Conservation (phyloP, 2,329 filamentous ascomycete genomes). For the Epichloe typhina region DNA sequence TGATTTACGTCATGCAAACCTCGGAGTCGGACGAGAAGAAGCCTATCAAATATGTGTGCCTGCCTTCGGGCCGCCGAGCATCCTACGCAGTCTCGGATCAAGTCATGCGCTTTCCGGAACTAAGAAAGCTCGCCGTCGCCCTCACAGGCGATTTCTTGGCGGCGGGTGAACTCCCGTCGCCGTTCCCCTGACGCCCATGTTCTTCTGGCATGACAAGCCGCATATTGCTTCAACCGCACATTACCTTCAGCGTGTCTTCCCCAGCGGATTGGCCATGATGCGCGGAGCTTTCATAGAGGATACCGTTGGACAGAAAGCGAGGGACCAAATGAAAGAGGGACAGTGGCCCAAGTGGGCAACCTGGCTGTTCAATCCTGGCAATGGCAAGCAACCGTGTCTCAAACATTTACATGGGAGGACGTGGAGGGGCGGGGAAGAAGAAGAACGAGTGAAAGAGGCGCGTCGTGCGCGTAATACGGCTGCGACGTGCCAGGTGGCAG, state of each 20-base stretch:
- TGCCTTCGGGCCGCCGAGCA: slow-evolving; percentile 38
- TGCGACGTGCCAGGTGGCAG: background rate
- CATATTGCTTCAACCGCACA: slow-evolving; percentile 36
- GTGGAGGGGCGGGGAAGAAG: slow-evolving; percentile 26
- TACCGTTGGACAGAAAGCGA: slow-evolving; percentile 38
- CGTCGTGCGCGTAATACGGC: background rate
- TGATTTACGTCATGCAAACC: slow-evolving; percentile 33
- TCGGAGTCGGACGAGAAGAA: background rate
- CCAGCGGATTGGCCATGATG: slow-evolving; percentile 33
- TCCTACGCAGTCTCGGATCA: slow-evolving; percentile 35
- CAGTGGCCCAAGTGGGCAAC: slow-evolving; percentile 38
- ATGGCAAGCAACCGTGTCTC: slow-evolving; percentile 32
- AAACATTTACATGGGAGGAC: slow-evolving; percentile 38
- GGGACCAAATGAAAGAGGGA: slow-evolving; percentile 43
- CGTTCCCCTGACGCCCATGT: slow-evolving; percentile 36
- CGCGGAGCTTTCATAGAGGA: slow-evolving; percentile 45
- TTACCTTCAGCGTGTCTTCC: slow-evolving; percentile 37
- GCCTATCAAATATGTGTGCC: slow-evolving; percentile 37
- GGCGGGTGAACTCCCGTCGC: slow-evolving; percentile 12
- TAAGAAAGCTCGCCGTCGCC: slow-evolving; percentile 27
- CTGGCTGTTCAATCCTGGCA: slow-evolving; percentile 40
- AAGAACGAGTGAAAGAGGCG: slow-evolving; percentile 4
- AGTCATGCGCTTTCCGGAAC: slow-evolving; percentile 27
- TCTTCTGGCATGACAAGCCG: slow-evolving; percentile 47
- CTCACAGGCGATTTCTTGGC: slow-evolving; percentile 27